Evolutionary conservation across 208 protist genomes (phyloP), one percentile per base, ranked within the genome.

Genomic region (Wallacemonas sp.): DNA sequence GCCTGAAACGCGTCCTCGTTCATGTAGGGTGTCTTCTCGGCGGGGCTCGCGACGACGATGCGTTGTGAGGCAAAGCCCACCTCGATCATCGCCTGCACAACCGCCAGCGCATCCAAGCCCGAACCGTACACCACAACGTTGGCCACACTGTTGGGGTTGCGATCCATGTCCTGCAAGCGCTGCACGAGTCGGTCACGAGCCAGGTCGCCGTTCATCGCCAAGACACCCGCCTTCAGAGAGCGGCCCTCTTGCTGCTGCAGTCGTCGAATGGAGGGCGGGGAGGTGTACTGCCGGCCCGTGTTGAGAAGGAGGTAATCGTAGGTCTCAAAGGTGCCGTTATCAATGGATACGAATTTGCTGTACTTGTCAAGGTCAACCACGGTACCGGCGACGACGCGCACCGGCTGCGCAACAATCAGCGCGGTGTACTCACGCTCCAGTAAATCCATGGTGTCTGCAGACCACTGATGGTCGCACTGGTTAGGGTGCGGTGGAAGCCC

Each of bases 251-350:
- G 78, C 57, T 89, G 71, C 59, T 79, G 79, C 26, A 94, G 65
- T n/a, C 60, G 27, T 3, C 73, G 83, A 27, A 94, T 83, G n/a
- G 73, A 42, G 1, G 63, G 68, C 19, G 89, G 79, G 21, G 90
- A 73, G 30, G 87, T 78, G 78, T 93, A 97, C 72, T 97, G 91
- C 52, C 91, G 69, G 0, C 91, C 90, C n/a, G 87, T 81, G 24
- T 85, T 83, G 12, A 97, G 72, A 36, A 97, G 64, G 12, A 97
- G 74, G 72, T 93, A 88, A 66, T 97, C 93, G 70, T 97, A 97
- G 24, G 91, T 86, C 68, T 95, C 89, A 45, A 88, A 92, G 34
- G 78, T 71, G 33, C 83, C 81, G 63, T 95, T 93, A 70, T 97
- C 91, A 19, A 93, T 63, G 34, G 76, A 71, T 19, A 97, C 72